Conservation (phyloP, 345 rosid genomes). For the Eucalyptus grandis region DNA sequence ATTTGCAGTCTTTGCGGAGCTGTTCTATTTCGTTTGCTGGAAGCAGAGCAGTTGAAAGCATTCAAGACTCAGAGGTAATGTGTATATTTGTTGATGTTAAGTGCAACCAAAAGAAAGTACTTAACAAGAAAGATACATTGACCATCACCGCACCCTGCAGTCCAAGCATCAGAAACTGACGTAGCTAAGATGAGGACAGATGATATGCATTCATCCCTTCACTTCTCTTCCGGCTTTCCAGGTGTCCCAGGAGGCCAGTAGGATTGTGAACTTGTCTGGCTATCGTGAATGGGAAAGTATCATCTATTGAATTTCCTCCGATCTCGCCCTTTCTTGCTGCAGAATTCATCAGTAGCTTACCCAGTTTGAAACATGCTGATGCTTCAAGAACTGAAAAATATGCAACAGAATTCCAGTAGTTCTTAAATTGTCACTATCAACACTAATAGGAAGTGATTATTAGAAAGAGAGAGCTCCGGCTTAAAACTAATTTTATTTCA, state of each 20-base stretch:
- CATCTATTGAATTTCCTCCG: constrained; percentile 14
- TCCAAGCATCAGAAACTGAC: background rate
- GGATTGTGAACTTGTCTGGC: background rate
- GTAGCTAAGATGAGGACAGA: background rate
- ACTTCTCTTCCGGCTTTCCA: background rate
- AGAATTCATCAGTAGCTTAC: background rate
- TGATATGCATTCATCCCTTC: background rate
- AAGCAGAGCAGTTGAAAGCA: background rate
- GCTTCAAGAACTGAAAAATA: background rate
- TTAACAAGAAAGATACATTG: background rate
- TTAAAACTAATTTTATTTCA: background rate
- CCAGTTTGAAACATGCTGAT: background rate
- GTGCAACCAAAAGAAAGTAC: background rate
- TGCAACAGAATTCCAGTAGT: background rate
- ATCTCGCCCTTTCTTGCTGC: constrained; percentile 22
- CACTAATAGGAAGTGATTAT: background rate
- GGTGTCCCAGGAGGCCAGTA: background rate
- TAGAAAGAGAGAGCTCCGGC: background rate
- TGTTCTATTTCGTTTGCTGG: background rate
- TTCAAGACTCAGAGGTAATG: background rate
- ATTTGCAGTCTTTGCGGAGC: background rate
- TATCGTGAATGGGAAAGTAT: background rate
- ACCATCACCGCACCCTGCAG: background rate
- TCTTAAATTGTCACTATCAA: background rate
- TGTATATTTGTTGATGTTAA: background rate